Percentiles rank a stretch among this genome's conserved stretches.
Conservation (phyloP, 129 eudicot genomes). For the Artemisia tridentata region DNA sequence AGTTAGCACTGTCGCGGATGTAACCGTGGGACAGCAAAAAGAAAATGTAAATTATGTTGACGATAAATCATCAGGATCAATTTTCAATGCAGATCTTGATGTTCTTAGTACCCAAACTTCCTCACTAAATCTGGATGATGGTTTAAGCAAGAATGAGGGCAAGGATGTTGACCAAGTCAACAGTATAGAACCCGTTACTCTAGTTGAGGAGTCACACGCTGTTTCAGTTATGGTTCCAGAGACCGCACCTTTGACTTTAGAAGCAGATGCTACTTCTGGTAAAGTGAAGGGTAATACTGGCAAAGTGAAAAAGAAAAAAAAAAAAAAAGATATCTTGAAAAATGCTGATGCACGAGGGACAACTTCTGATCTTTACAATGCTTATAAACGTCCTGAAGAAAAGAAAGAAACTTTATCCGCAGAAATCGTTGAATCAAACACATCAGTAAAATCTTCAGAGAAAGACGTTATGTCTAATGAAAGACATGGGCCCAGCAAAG, state of each 20-base stretch:
- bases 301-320: constrained; percentile 55
- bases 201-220: constrained; percentile 31
- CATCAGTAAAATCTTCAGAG: constrained; percentile 32
- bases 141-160: constrained; percentile 29
- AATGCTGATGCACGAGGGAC: constrained; percentile 81
- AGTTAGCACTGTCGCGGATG: constrained; percentile 23
- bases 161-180: constrained; percentile 27
- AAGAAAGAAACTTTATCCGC: constrained; percentile 24
- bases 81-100: constrained; percentile 11
- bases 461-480: constrained; percentile 32
- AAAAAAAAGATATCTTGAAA: constrained; percentile 56
- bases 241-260: constrained; percentile 26
- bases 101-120: constrained; percentile 25
- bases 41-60: constrained; percentile 11
- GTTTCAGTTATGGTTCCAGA: constrained; percentile 37
- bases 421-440: constrained; percentile 24
- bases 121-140: constrained; percentile 18
- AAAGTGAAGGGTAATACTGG: constrained; percentile 38
- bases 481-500: constrained; percentile 37
- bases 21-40: constrained; percentile 16
- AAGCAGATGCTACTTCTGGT: constrained; percentile 41
- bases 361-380: constrained; percentile 78
- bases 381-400: constrained; percentile 89
- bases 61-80: constrained; percentile 17
- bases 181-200: constrained; percentile 19